Conservation (phyloP, 1,139 yeast genomes). For the Hyphopichia khmerensis region DNA sequence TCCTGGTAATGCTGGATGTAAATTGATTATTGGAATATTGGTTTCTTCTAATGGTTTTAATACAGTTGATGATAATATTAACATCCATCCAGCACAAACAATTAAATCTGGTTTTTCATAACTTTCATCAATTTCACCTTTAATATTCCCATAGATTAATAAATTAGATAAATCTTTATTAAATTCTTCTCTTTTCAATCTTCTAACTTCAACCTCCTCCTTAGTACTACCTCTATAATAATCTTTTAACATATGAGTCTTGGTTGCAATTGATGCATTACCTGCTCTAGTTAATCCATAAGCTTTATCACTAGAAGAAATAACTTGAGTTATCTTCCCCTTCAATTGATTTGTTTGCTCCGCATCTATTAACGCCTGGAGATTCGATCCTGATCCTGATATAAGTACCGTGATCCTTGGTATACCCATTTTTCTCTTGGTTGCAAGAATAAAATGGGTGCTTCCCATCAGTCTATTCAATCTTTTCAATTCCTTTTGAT, state of each 20-base stretch:
- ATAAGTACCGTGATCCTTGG: slow-evolving; percentile 69
- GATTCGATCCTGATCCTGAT: slow-evolving; percentile 91
- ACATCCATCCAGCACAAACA: slow-evolving; percentile 99
- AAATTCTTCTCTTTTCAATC: slow-evolving; percentile 63
- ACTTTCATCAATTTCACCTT: slow-evolving; percentile 21
- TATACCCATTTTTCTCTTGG: background rate
- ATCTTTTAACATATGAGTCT: slow-evolving; percentile 66
- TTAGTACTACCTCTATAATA: slow-evolving; percentile 77
- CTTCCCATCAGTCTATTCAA: no score
- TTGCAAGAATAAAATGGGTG: no score
- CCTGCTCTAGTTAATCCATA: slow-evolving; percentile 81
- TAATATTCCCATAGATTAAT: slow-evolving; percentile 49
- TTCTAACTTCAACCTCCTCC: slow-evolving; percentile 55
- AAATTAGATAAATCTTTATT: slow-evolving; percentile 74
- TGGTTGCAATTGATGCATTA: slow-evolving; percentile 64
- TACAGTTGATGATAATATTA: slow-evolving; percentile 78
- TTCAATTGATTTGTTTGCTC: slow-evolving; percentile 37
- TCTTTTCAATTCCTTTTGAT: no score
- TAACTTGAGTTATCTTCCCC: slow-evolving; percentile 68
- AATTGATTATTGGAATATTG: slow-evolving; percentile 75
- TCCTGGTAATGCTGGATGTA: slow-evolving; percentile 97
- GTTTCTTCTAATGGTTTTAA: slow-evolving; percentile 62
- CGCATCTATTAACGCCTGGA: slow-evolving; percentile 91
- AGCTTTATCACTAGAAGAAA: slow-evolving; percentile 81
- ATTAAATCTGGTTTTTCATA: slow-evolving; percentile 70